Conservation (phyloP, 352 stramenopile species). For the Phytophthora colocasiae region DNA sequence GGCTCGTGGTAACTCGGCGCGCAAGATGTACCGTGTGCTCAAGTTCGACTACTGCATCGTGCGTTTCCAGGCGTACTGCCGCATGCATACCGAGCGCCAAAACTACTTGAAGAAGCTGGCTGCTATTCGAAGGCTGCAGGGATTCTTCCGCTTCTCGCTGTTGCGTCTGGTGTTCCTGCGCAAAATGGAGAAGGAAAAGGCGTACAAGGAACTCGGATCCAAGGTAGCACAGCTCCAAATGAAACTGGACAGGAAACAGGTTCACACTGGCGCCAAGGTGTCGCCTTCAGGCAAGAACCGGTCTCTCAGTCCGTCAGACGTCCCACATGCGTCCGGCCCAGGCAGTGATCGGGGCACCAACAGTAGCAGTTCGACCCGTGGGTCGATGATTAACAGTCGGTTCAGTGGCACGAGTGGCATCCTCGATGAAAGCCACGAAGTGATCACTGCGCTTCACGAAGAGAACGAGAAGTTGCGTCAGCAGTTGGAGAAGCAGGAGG, state of each 20-base stretch:
- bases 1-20: slow-evolving; percentile 60
- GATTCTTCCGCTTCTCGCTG: slow-evolving; percentile 82
- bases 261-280: slow-evolving; percentile 42
- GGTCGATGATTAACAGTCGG: slow-evolving; percentile 63
- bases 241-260: slow-evolving; percentile 74
- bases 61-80: slow-evolving; percentile 76
- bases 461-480: slow-evolving; percentile 83
- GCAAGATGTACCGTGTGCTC: slow-evolving; percentile 70
- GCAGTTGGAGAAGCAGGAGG: slow-evolving; percentile 78
- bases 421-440: slow-evolving; percentile 85
- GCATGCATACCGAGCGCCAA: slow-evolving; percentile 58
- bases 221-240: slow-evolving; percentile 77
- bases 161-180: slow-evolving; percentile 77
- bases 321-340: slow-evolving; percentile 18
- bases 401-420: slow-evolving; percentile 79
- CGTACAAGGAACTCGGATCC: slow-evolving; percentile 73
- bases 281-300: slow-evolving; percentile 52
- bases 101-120: slow-evolving; percentile 60
- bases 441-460: slow-evolving; percentile 86
- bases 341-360: slow-evolving; percentile 29
- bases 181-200: slow-evolving; percentile 87
- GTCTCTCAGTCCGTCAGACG: slow-evolving; percentile 34
- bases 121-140: slow-evolving; percentile 67
- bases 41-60: slow-evolving; percentile 85
- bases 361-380: slow-evolving; percentile 45